Conservation (phyloP, 495 filamentous ascomycete species). For the Clohesyomyces aquaticus region DNA sequence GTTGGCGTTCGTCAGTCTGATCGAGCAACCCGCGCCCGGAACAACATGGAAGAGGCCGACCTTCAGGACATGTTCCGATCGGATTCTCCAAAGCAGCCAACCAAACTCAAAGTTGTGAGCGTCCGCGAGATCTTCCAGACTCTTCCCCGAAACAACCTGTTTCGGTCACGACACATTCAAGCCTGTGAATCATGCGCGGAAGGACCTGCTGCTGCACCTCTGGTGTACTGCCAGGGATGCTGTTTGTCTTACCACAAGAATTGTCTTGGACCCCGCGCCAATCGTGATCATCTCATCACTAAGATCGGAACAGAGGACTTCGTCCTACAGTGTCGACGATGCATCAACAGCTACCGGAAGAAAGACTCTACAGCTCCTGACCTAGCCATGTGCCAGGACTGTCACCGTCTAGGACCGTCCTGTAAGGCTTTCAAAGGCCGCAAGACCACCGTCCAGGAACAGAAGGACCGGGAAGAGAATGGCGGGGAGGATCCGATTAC, state of each 20-base stretch:
- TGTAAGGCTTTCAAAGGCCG: constrained; percentile 70
- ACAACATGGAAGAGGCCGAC: constrained; percentile 66
- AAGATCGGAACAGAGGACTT: constrained; percentile 78
- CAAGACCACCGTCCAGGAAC: constrained; percentile 76
- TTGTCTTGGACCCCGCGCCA: constrained; percentile 75
- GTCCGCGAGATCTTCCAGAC: constrained; percentile 71
- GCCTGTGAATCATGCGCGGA: constrained; percentile 71
- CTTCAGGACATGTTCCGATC: constrained; percentile 64
- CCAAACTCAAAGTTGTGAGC: constrained; percentile 59
- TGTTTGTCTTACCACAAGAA: constrained; percentile 75
- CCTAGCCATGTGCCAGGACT: constrained; percentile 70
- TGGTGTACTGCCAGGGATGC: constrained; percentile 92
- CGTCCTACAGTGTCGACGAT: constrained; percentile 87
- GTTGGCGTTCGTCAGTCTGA: constrained; percentile 42
- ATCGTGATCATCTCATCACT: constrained; percentile 89
- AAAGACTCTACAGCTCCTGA: constrained; percentile 72
- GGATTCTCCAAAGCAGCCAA: constrained; percentile 46
- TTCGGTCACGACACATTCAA: constrained; percentile 67
- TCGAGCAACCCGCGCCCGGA: constrained; percentile 44
- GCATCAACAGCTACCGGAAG: constrained; percentile 65
- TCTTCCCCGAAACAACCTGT: constrained; percentile 59
- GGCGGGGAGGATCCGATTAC: constrained; percentile 76
- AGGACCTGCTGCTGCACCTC: constrained; percentile 55
- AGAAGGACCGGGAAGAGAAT: constrained; percentile 76
- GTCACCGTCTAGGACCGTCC: constrained; percentile 62